Base-by-base conservation (phyloP, 2,329 filamentous ascomycete genomes). In the Herpotrichia juniperi region DNA sequence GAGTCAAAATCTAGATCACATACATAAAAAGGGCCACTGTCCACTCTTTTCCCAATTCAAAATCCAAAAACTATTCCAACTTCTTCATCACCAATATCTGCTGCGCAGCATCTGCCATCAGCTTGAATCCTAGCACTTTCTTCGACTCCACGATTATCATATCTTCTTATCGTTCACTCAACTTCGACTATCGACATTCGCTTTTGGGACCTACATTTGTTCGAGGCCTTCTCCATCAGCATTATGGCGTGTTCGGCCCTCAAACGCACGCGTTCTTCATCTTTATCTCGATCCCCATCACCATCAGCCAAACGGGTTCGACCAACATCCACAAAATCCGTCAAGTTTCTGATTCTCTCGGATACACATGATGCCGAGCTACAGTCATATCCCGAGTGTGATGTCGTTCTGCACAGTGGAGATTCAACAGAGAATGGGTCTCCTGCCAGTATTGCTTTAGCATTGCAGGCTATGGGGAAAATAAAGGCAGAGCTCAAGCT, bases 351-450 rank as follows among this genome's bases (percentile, higher is more conserved):
- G 10, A 66, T 78, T 42, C 58, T 78, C 12, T 77, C 75, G 1
- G 76, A 78, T 52, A 78, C 75, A 0, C 76, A 78, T 50, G 50
- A 54, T 16, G 39, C 51, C 8, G 32, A 55, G 4, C 21, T 63
- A 17, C 42, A 58, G 57, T 78, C 77, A 0, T 72, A 83, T 12
- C 81, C 81, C 6, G 52, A 67, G 42, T 76, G 78, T 48, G 78
- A 84, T 59, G 74, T 85, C n/a, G 72, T 83, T 35, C 73, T 86
- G 3, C 82, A 86, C 61, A 80, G 80, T 48, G 83, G 83, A 48
- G 83, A 86, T 63, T 64, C 86, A 12, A 86, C 83, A 4, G 77
- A 77, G 59, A 72, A 76, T 35, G 81, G 82, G 3, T 70, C 72
- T 3, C 56, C 73, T 2, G 43, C 61, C n/a, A 78, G 83, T 59